Evolutionary conservation across 345 rosid species (phyloP).

Genomic region (Gynandropsis gynandra): DNA sequence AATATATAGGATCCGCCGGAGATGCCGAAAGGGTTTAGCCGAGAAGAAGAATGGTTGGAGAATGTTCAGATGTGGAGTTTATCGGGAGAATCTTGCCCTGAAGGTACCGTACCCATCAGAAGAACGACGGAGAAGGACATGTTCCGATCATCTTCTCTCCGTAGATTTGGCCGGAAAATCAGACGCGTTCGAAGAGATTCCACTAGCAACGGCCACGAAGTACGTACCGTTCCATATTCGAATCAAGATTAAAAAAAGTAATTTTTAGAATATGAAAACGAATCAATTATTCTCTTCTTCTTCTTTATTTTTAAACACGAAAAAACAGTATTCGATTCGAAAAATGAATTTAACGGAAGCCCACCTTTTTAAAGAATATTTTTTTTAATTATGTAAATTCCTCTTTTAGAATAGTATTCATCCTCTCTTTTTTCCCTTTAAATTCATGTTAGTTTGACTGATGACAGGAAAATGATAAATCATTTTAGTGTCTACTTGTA

Average conservation of each 20-base stretch:
- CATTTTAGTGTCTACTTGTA: too few relatives aligned
- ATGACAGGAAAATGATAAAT: too few relatives aligned
- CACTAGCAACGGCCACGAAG: constrained; percentile 85
- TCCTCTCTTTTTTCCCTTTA: too few relatives aligned
- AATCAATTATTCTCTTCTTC: not conserved
- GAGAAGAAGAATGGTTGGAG: constrained; percentile 28
- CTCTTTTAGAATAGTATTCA: too few relatives aligned
- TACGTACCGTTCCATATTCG: constrained; percentile 23
- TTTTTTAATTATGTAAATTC: too few relatives aligned
- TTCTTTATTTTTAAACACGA: not conserved
- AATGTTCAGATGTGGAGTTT: constrained; percentile 68
- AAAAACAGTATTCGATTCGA: too few relatives aligned
- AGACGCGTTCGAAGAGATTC: constrained; percentile 72
- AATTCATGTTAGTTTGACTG: too few relatives aligned
- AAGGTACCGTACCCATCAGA: constrained; percentile 89
- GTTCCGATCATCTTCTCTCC: constrained; percentile 61
- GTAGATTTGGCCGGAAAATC: constrained; percentile 65
- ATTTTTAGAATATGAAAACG: too few relatives aligned
- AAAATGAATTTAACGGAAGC: too few relatives aligned
- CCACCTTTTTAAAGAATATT: too few relatives aligned
- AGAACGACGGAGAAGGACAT: constrained; percentile 82
- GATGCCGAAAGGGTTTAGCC: constrained; percentile 44
- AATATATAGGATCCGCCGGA: constrained; percentile 62
- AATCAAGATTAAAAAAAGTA: too few relatives aligned
- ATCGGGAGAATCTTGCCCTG: constrained; percentile 76